Conservation (phyloP, 2,329 filamentous ascomycete genomes). For the Myriosclerotinia duriaeana region DNA sequence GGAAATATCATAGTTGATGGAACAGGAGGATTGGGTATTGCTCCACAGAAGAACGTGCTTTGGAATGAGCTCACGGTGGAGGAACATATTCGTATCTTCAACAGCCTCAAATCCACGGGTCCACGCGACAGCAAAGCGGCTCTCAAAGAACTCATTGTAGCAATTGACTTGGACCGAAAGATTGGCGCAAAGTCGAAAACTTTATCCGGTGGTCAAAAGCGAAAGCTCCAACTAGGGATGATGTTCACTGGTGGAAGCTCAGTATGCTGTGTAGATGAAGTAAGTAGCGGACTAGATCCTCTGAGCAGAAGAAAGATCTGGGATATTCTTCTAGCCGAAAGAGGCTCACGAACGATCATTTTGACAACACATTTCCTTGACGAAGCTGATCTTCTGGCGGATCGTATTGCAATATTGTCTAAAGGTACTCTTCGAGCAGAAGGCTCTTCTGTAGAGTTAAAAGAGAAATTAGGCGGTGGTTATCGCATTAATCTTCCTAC, state of each 20-base stretch:
- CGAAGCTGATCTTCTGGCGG: conserved; percentile 85
- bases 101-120: conserved; percentile 69
- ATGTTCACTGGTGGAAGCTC: conserved; percentile 90
- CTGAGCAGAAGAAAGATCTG: conserved; percentile 85
- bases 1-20: conserved; percentile 77
- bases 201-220: conserved; percentile 85
- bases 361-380: conserved; percentile 93
- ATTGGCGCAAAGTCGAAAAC: conserved; percentile 70
- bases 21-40: conserved; percentile 77
- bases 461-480: conserved; percentile 76
- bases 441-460: conserved; percentile 83
- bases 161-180: conserved; percentile 76
- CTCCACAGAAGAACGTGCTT: conserved; percentile 90
- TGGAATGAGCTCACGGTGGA: conserved; percentile 86
- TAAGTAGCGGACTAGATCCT: conserved; percentile 84
- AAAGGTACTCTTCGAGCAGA: conserved; percentile 79
- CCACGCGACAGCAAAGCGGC: conserved; percentile 56
- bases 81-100: conserved; percentile 84
- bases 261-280: conserved; percentile 89
- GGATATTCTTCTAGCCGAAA: conserved; percentile 86
- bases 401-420: conserved; percentile 84
- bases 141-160: conserved; percentile 61
- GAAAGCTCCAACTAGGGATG: conserved; percentile 89
- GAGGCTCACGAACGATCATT: conserved; percentile 78
- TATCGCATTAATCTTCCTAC: conserved; percentile 78